Evolutionary conservation across 257 asterid species (phyloP), one percentile per base, ranked within the genome.

Genomic region (Plantago elongata): DNA sequence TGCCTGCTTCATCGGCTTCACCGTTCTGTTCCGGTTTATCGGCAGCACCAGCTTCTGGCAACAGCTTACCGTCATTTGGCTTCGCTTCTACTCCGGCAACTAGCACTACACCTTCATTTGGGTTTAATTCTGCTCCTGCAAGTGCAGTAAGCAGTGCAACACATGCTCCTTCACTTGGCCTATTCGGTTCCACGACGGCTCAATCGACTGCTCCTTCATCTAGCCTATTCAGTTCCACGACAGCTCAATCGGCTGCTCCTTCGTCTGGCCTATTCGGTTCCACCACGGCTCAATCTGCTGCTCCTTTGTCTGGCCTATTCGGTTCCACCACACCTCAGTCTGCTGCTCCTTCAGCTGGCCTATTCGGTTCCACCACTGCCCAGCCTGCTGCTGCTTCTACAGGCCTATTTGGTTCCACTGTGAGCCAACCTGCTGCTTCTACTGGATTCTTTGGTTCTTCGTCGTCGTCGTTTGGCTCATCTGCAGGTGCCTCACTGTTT

Each of bases 351-450:
- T 40, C 65, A 6, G 10, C 59, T 51, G 45, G 60, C 9, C 7
- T 77, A 11, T 75, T 81, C 12, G 81, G 81, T 43, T 63, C 82
- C 65, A 65, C 74, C 42, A 34, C 73, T 47, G 9, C 83, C 42
- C 63, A 74, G 60, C 45, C 70, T 11, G 9, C 72, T 15, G 11
- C 60, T 9, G 44, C 67, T 9, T 40, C 65, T 6, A 15, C 59
- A 44, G 45, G 60, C 12, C 9, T 77, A 11, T 75, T 81, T n/a
- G 81, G 81, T 43, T 63, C 82, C 65, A 65, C 74, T 30, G 34
- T 71, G 47, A 7, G 80, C 47, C 63, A 74, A 63, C 45, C 70
- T 11, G 9, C 72, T 37, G 61, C 79, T 37, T 43, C 71, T 27
- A n/a, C n/a, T n/a, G n/a, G n/a, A n/a, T n/a, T n/a, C n/a, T n/a